Conservation (phyloP, 768 basidiomycete species). For the Zangia roseola region DNA sequence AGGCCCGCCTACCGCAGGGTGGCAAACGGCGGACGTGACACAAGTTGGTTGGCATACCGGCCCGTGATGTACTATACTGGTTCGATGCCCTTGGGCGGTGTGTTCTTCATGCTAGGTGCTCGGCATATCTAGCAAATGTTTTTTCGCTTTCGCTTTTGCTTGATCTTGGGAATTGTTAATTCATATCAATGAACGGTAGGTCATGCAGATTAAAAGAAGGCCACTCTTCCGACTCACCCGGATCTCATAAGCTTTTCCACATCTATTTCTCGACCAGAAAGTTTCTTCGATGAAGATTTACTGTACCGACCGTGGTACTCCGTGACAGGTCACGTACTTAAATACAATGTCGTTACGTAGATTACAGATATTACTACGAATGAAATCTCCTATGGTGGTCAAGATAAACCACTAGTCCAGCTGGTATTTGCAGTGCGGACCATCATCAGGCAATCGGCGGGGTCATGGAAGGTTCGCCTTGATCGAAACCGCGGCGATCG, state of each 20-base stretch:
- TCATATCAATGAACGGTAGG: background rate
- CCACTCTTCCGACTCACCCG: background rate
- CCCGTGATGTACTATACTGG: conserved; percentile 33
- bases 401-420: too few species aligned
- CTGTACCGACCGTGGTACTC: too few species aligned
- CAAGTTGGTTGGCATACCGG: conserved; percentile 23
- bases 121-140: conserved; percentile 3
- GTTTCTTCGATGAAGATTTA: too few species aligned
- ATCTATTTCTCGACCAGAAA: background rate
- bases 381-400: too few species aligned
- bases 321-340: too few species aligned
- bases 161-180: background rate
- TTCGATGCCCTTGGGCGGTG: conserved; percentile 25
- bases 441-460: too few species aligned
- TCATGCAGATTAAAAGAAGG: background rate
- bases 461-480: too few species aligned
- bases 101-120: conserved; percentile 17
- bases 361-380: too few species aligned
- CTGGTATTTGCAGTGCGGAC: too few species aligned
- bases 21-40: conserved; percentile 23
- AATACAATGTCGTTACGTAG: too few species aligned
- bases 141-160: conserved; percentile 13
- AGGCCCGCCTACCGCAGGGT: conserved; percentile 32
- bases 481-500: too few species aligned
- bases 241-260: background rate